Evolutionary conservation across 371 early-diverging fungal genomes (phyloP).

Genomic region (Mucor indicus): DNA sequence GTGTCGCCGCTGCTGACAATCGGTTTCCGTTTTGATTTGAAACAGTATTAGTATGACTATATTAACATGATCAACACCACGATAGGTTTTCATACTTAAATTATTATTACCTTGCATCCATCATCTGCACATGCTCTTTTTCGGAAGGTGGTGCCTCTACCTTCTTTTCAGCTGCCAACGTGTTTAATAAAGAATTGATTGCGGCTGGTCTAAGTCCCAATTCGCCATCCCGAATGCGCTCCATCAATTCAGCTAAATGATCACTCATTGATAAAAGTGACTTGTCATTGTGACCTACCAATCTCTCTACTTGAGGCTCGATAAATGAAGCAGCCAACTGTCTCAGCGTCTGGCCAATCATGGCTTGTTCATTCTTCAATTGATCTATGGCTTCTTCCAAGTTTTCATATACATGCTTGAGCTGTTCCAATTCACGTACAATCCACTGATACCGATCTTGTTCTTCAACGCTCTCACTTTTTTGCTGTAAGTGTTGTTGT

Average conservation of each 20-base stretch:
- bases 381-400: slow-evolving; percentile 36
- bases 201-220: slow-evolving; percentile 21
- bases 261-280: slow-evolving; percentile 39
- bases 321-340: slow-evolving; percentile 23
- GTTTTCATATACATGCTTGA: slow-evolving; percentile 45
- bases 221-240: slow-evolving; percentile 30
- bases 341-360: slow-evolving; percentile 29
- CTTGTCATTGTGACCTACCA: slow-evolving; percentile 33
- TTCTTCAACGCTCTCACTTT: background rate
- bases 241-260: slow-evolving; percentile 34
- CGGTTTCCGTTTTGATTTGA: slow-evolving; percentile 4
- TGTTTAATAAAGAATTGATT: background rate
- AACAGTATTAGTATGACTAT: background rate
- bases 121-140: background rate
- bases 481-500: background rate
- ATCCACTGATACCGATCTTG: slow-evolving; percentile 58
- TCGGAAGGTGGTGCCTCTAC: background rate
- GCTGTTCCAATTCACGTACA: slow-evolving; percentile 54
- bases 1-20: slow-evolving; percentile 14
- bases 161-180: background rate
- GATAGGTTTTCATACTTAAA: too few species aligned
- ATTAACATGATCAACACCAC: too few species aligned
- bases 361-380: slow-evolving; percentile 40
- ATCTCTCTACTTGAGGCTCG: slow-evolving; percentile 42
- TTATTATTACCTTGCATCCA: too few species aligned